Conservation (phyloP, 2,329 filamentous ascomycete species). For the Byssothecium circinans region DNA sequence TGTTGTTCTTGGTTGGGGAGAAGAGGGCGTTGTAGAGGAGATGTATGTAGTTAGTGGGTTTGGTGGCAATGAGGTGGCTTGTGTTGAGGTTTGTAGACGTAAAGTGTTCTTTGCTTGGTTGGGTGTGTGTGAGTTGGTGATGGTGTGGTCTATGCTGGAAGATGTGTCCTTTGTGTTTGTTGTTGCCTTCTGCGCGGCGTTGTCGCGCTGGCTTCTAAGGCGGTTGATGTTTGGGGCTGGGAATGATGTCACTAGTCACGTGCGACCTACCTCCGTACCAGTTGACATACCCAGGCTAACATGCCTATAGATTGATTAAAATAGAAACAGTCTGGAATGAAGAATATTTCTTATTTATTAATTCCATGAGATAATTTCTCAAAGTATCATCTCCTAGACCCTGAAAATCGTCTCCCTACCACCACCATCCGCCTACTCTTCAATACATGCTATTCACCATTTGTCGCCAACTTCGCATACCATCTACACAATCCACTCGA, state of each 20-base stretch:
- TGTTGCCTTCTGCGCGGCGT: slow-evolving; percentile 28
- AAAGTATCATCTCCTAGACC: not conserved
- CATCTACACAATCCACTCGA: not conserved
- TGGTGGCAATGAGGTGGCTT: not conserved
- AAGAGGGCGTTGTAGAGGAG: not conserved
- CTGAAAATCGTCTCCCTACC: not conserved
- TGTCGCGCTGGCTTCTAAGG: slow-evolving; percentile 24
- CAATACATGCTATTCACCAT: not conserved
- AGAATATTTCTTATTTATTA: no score
- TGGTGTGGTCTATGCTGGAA: not conserved
- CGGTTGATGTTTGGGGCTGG: slow-evolving; percentile 14
- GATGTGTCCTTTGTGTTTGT: not conserved
- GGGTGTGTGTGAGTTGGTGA: not conserved
- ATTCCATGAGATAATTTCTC: no score
- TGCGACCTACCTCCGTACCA: no score
- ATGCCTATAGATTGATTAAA: no score
- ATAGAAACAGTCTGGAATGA: no score
- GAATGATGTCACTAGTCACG: slow-evolving; percentile 35
- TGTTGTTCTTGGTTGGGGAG: slow-evolving; percentile 1
- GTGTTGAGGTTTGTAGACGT: no score
- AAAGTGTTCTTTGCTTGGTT: no score
- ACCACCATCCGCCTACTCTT: not conserved
- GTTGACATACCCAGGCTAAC: no score
- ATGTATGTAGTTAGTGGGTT: not conserved
- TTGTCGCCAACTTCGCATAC: not conserved